Conservation (phyloP, 805 yeast genomes). For the Limtongozyma cylindracea region DNA sequence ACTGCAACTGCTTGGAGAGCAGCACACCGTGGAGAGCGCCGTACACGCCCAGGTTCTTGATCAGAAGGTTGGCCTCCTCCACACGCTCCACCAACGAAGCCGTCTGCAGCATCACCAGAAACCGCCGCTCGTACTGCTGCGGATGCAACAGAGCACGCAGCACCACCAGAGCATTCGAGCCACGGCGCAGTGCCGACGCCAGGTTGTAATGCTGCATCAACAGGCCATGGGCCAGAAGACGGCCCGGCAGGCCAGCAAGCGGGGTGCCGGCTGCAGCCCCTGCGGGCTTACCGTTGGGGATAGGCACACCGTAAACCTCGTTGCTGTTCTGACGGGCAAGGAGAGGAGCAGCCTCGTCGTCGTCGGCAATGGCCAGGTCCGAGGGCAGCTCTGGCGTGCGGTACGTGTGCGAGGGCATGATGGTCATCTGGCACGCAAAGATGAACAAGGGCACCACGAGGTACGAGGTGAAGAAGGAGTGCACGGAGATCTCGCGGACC, state of each 20-base stretch:
- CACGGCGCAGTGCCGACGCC: slow-evolving; percentile 12
- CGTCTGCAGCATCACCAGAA: slow-evolving; percentile 9
- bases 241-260: slow-evolving; percentile 20
- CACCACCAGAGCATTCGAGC: slow-evolving; percentile 7
- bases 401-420: slow-evolving; percentile 66
- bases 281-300: too few species aligned
- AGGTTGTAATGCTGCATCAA: too few species aligned
- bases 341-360: too few species aligned
- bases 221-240: too few species aligned
- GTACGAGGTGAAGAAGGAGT: slow-evolving; percentile 40
- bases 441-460: slow-evolving; percentile 61
- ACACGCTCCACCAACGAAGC: slow-evolving; percentile 43
- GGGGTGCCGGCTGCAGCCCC: slow-evolving; percentile 39
- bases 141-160: too few species aligned
- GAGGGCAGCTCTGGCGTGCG: slow-evolving; percentile 45
- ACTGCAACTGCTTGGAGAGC: slow-evolving; percentile 19
- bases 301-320: too few species aligned
- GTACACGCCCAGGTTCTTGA: slow-evolving; percentile 26
- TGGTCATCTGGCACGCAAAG: slow-evolving; percentile 37
- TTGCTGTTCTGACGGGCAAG: too few species aligned
- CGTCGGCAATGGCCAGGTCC: slow-evolving; percentile 45
- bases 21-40: slow-evolving; percentile 53
- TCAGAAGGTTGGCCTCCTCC: slow-evolving; percentile 27
- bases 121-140: too few species aligned
- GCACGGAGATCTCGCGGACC: too few species aligned